Evolutionary conservation across 192 early-diverging fungal genomes (phyloP).

Genomic region (Spinellus fusiger): DNA sequence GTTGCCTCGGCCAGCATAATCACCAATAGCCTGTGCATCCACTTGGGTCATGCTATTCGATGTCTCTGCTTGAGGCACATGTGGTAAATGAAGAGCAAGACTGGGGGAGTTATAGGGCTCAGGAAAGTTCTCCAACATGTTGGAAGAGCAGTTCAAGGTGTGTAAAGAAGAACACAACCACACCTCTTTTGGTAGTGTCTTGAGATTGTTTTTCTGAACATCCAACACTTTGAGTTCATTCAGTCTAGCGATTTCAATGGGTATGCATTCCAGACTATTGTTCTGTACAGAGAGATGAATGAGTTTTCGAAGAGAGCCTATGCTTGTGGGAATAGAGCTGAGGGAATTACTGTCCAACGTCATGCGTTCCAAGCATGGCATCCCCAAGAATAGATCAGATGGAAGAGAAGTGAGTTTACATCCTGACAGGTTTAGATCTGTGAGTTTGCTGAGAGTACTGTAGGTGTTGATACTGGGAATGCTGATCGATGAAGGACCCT

Average conservation of each 20-base stretch:
- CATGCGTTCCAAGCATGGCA: constrained; percentile 50
- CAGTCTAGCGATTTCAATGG: constrained; percentile 61
- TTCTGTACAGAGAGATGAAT: constrained; percentile 53
- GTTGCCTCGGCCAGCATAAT: background rate
- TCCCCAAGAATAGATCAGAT: constrained; percentile 49
- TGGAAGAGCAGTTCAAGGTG: constrained; percentile 72
- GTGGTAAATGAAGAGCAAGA: constrained; percentile 35
- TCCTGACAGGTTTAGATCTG: constrained; percentile 50
- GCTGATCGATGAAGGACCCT: background rate
- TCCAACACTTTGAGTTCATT: constrained; percentile 55
- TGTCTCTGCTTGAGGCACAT: background rate
- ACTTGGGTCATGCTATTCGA: constrained; percentile 9
- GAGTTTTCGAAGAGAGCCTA: constrained; percentile 50
- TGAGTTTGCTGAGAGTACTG: constrained; percentile 12
- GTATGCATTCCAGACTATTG: constrained; percentile 62
- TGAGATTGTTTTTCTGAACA: constrained; percentile 72
- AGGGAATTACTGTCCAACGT: constrained; percentile 67
- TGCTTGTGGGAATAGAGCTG: constrained; percentile 52
- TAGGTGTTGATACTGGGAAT: background rate
- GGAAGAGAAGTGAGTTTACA: constrained; percentile 66
- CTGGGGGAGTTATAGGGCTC: constrained; percentile 45
- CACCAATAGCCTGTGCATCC: constrained; percentile 28
- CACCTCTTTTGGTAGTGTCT: constrained; percentile 65
- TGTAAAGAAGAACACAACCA: constrained; percentile 68
- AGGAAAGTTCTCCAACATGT: constrained; percentile 75